Conservation (phyloP, 2,329 filamentous ascomycete genomes). For the Aspergillus pseudoterreus region DNA sequence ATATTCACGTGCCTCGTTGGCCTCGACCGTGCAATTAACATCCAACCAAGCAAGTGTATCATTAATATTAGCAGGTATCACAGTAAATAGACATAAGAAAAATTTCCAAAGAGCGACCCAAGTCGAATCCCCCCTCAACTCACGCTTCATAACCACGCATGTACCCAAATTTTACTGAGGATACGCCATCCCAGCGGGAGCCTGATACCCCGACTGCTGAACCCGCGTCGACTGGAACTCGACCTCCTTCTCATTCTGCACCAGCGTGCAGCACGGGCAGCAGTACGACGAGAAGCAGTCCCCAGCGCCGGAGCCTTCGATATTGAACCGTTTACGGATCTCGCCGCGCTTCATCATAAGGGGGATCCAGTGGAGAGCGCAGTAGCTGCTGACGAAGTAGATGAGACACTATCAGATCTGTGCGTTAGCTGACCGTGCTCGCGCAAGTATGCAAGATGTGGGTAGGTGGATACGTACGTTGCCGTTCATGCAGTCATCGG, state of each 20-base stretch:
- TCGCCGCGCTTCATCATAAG: constrained; percentile 53
- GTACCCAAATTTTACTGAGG: neutral
- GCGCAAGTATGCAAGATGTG: neutral
- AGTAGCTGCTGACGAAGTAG: constrained; percentile 27
- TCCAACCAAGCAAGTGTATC: neutral
- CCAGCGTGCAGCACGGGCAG: constrained; percentile 55
- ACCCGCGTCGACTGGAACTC: constrained; percentile 14
- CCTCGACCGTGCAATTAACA: neutral
- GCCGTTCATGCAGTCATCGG: constrained; percentile 26
- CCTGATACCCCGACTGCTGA: constrained; percentile 22
- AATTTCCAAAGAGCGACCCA: neutral
- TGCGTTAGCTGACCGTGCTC: neutral
- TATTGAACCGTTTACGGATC: constrained; percentile 53
- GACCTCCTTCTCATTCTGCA: constrained; percentile 58
- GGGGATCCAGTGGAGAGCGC: constrained; percentile 37
- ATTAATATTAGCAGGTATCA: neutral
- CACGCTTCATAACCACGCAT: neutral
- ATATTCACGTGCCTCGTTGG: neutral
- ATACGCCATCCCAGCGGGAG: constrained; percentile 22
- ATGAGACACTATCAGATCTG: constrained; percentile 31
- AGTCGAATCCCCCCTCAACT: neutral
- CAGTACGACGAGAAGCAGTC: constrained; percentile 55
- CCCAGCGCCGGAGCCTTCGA: constrained; percentile 46
- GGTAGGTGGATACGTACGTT: constrained; percentile 16
- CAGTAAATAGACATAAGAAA: neutral